phyloP scores from a whole-genome alignment of 2,329 filamentous ascomycete species.

The Penicillium digitatum region DNA sequence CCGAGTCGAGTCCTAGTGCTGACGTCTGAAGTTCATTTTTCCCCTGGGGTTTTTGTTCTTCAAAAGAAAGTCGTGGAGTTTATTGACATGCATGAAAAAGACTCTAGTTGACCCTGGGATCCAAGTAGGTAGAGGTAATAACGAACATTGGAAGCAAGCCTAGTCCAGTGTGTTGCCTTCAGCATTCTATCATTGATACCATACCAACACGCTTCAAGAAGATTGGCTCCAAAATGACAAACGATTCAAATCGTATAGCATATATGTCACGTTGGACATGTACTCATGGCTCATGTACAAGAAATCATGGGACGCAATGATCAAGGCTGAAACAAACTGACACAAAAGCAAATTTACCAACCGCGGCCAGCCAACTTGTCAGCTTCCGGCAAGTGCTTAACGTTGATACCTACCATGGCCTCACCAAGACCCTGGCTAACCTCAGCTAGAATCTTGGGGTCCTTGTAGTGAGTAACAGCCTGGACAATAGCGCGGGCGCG shows the following conservation, averaged over 20 bases:
- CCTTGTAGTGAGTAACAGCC: constrained; percentile 84
- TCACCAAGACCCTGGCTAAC: constrained; percentile 87
- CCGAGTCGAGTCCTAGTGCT: too few species aligned
- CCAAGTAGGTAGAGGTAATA: too few species aligned
- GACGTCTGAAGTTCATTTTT: too few species aligned
- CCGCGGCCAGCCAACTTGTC: constrained; percentile 83
- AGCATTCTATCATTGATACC: too few species aligned
- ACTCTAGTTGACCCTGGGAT: too few species aligned
- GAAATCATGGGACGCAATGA: constrained; percentile 10
- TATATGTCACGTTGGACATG: constrained; percentile 13
- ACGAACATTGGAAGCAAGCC: too few species aligned
- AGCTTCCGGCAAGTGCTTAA: constrained; percentile 67
- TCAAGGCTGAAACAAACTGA: constrained; percentile 8
- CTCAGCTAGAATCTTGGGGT: constrained; percentile 79
- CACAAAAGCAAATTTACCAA: constrained; percentile 57
- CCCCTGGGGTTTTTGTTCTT: too few species aligned
- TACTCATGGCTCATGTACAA: constrained; percentile 24
- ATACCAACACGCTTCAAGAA: too few species aligned
- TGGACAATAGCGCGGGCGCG: constrained; percentile 91
- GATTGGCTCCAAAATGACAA: background rate
- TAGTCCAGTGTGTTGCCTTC: too few species aligned
- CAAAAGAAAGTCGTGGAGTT: too few species aligned
- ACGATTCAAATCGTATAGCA: constrained; percentile 4
- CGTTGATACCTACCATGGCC: constrained; percentile 96
- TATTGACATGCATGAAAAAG: too few species aligned